A percentile compares a stretch with the other conserved stretches of the same genome.
These are phyloP conservation scores for Botrytis galanthina DNA, from an alignment of 2,329 filamentous ascomycete species.

Conservation along the genomic window DNA sequence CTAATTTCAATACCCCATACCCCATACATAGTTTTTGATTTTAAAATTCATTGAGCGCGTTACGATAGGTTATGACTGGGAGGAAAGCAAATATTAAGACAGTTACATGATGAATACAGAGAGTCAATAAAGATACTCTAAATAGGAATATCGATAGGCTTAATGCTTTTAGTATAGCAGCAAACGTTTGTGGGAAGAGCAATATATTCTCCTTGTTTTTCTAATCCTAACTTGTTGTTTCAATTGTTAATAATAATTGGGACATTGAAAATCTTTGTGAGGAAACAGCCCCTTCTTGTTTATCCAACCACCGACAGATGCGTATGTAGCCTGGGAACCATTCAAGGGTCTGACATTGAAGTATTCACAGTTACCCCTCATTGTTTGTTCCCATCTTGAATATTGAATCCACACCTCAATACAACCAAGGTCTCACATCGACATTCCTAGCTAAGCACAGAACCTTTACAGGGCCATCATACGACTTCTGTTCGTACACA, in stretches of 20 bases:
- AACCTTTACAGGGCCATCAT: neutral
- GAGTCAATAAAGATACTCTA: neutral
- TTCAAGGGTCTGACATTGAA: too few relatives aligned
- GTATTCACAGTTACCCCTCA: neutral
- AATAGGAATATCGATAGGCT: conserved; percentile 2
- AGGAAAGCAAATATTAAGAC: conserved; percentile 5
- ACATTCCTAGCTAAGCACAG: neutral
- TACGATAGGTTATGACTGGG: conserved; percentile 14
- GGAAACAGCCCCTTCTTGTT: too few relatives aligned
- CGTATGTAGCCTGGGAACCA: too few relatives aligned
- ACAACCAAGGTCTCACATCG: neutral
- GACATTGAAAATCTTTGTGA: too few relatives aligned
- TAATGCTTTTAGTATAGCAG: conserved; percentile 8
- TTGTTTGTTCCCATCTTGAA: neutral
- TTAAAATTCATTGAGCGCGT: conserved; percentile 12
- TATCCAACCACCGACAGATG: too few relatives aligned
- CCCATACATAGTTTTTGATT: conserved; percentile 16
- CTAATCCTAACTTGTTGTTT: too few relatives aligned
- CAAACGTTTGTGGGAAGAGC: too few relatives aligned
- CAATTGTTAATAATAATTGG: too few relatives aligned
- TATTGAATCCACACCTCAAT: neutral
- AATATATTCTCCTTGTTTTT: too few relatives aligned
- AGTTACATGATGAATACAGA: conserved; percentile 10
- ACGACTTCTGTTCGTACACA: too few relatives aligned
- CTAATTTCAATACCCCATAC: conserved; percentile 13